Conservation (phyloP, 2,329 filamentous ascomycete genomes). For the Ceratocystiopsis brevicomis region DNA sequence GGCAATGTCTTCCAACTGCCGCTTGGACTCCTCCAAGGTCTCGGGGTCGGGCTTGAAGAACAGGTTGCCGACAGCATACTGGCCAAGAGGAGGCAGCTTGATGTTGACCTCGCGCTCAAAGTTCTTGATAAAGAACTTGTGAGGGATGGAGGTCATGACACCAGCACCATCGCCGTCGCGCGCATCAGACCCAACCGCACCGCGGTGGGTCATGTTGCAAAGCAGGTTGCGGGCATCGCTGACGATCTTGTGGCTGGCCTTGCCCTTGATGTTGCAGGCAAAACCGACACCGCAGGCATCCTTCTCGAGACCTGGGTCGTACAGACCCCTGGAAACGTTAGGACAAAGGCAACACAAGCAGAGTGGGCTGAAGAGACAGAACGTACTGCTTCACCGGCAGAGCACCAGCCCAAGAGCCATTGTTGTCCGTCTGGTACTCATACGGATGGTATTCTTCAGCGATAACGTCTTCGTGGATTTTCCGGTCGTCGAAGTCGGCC, state of each 20-base stretch:
- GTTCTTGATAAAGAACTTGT: slow-evolving; percentile 97
- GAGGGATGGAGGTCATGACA: slow-evolving; percentile 98
- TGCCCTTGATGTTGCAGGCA: slow-evolving; percentile 95
- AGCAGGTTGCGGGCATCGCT: slow-evolving; percentile 88
- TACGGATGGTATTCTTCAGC: slow-evolving; percentile 47
- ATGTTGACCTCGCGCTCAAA: slow-evolving; percentile 82
- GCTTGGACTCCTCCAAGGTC: slow-evolving; percentile 74
- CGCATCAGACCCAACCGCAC: slow-evolving; percentile 92
- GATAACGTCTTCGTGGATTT: slow-evolving; percentile 40
- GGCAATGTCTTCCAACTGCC: slow-evolving; percentile 86
- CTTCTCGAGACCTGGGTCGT: slow-evolving; percentile 90
- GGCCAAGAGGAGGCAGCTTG: slow-evolving; percentile 68
- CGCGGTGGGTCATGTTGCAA: slow-evolving; percentile 99
- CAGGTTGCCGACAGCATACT: slow-evolving; percentile 93
- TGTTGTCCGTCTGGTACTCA: slow-evolving; percentile 76
- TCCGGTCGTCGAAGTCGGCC: slow-evolving; percentile 50
- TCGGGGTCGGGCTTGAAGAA: slow-evolving; percentile 97
- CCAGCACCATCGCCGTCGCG: slow-evolving; percentile 95
- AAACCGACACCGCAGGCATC: slow-evolving; percentile 99
- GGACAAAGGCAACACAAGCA: not conserved
- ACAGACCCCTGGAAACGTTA: slow-evolving; percentile 47
- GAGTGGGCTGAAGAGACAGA: slow-evolving; percentile 1
- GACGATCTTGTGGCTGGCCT: slow-evolving; percentile 92
- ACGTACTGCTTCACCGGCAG: slow-evolving; percentile 80
- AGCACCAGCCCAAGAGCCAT: slow-evolving; percentile 77